phyloP scores from a whole-genome alignment of 2,329 filamentous ascomycete species.

The Aspergillus jensenii region DNA sequence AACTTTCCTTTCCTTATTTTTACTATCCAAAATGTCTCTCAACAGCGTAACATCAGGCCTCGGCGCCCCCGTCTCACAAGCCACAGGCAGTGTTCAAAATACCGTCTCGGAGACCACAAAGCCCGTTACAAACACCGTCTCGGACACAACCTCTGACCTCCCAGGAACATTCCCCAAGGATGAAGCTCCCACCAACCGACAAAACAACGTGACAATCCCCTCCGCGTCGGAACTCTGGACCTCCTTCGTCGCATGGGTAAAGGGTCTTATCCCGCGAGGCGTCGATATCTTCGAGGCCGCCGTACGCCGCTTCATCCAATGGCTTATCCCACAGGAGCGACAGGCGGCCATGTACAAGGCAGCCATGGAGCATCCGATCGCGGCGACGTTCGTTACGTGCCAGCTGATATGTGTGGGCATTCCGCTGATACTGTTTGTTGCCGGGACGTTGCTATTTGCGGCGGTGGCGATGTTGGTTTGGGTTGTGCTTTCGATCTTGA shows the following conservation, averaged over 20 bases:
- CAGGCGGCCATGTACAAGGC: slow-evolving; percentile 30
- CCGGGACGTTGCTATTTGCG: slow-evolving; percentile 33
- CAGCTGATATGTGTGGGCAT: slow-evolving; percentile 36
- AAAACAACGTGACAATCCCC: slow-evolving; percentile 9
- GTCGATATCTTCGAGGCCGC: slow-evolving; percentile 29
- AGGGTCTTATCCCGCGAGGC: slow-evolving; percentile 16
- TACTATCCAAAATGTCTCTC: not conserved
- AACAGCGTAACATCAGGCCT: slow-evolving; percentile 3
- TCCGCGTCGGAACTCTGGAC: not conserved
- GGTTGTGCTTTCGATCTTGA: slow-evolving; percentile 30
- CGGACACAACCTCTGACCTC: not conserved
- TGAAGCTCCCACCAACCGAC: not conserved
- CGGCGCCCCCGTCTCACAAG: not conserved
- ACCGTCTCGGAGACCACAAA: slow-evolving; percentile 1
- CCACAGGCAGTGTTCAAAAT: not conserved
- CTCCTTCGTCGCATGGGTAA: not conserved
- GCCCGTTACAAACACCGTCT: not conserved
- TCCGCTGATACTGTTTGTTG: slow-evolving; percentile 34
- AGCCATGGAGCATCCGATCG: slow-evolving; percentile 29
- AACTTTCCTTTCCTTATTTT: no score
- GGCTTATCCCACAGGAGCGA: slow-evolving; percentile 27
- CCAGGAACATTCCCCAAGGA: slow-evolving; percentile 4
- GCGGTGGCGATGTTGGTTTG: slow-evolving; percentile 32
- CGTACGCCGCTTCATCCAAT: slow-evolving; percentile 23
- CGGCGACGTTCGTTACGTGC: slow-evolving; percentile 33